Base-by-base conservation (phyloP, 352 stramenopile species). In the Pythium angustatum region DNA sequence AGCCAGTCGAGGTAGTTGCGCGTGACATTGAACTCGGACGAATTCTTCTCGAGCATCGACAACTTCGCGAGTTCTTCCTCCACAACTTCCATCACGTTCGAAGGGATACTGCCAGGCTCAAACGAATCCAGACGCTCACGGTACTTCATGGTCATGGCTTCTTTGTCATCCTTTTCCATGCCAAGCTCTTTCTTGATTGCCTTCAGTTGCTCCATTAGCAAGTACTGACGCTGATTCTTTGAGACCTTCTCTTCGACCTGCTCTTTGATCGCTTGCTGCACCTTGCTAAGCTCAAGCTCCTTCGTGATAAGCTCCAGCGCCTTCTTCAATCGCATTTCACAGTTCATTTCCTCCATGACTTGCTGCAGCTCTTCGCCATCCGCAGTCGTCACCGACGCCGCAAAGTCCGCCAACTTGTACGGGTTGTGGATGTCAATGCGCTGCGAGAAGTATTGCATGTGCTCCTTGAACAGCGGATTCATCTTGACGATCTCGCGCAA, bases 101-200 rank as follows among this genome's bases (percentile, higher is more conserved):
- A 64, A 2, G 91, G 90, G 41, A 97, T 89, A 44, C 72, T 88
- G 0, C 72, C 84, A 5, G 79, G 60, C 22, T 58, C 69, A 65
- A 91, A 88, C 22, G 72, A 67, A 0, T 80, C 81, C 11, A 98
- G 58, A 1, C 88, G 79, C 59, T 98, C 94, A 31, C 94, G 86
- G 75, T 98, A 99, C 72, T 99, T 99, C 51, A 92, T 81, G 58
- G 99, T 90, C 62, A 99, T 91, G 4, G 91, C 93, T 40, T 99
- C 96, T 66, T 99, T 99, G 69, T 99, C 97, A 64, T 99, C 97
- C 59, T 98, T 98, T 69, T 99, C 97, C 81, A 99, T 97, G 15
- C 97, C 97, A 2, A 99, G 86, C 77, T 99, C 96, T 63, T 99
- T 99, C 80, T 99, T 99, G 66, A 99, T 99, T 0, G 85, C 96